phyloP scores from a whole-genome alignment of 1,284 basidiomycete species.

The Puccinia hordei region DNA sequence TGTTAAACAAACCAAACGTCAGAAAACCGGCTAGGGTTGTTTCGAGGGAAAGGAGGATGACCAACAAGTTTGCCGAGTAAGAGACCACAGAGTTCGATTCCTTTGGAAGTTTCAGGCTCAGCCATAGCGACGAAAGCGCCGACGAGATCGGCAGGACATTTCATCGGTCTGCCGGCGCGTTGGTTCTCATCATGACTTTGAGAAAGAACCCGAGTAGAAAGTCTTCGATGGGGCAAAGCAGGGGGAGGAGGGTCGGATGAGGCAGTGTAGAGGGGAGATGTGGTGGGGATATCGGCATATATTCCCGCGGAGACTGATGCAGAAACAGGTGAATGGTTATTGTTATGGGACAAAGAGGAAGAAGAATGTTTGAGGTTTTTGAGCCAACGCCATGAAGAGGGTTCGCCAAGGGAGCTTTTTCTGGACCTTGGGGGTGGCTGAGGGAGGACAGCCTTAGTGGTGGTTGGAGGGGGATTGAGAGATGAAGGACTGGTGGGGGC shows the following conservation, averaged over 20 bases:
- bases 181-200: too few relatives aligned
- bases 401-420: constrained; percentile 14
- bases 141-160: constrained; percentile 64
- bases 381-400: constrained; percentile 28
- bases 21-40: neutral
- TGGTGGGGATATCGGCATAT: neutral
- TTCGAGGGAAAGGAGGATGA: neutral
- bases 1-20: constrained; percentile 9
- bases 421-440: neutral
- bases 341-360: too few relatives aligned
- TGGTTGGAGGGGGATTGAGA: neutral
- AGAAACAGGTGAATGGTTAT: neutral
- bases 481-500: neutral
- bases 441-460: too few relatives aligned
- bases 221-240: too few relatives aligned
- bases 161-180: constrained; percentile 8
- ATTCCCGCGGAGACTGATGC: neutral
- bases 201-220: too few relatives aligned
- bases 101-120: constrained; percentile 66
- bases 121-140: constrained; percentile 73
- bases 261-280: neutral
- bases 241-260: neutral
- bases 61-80: constrained; percentile 63
- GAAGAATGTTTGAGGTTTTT: neutral
- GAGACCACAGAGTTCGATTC: constrained; percentile 70